Evolutionary conservation across 768 basidiomycete species (phyloP).

Genomic region (Suillus clintonianus): DNA sequence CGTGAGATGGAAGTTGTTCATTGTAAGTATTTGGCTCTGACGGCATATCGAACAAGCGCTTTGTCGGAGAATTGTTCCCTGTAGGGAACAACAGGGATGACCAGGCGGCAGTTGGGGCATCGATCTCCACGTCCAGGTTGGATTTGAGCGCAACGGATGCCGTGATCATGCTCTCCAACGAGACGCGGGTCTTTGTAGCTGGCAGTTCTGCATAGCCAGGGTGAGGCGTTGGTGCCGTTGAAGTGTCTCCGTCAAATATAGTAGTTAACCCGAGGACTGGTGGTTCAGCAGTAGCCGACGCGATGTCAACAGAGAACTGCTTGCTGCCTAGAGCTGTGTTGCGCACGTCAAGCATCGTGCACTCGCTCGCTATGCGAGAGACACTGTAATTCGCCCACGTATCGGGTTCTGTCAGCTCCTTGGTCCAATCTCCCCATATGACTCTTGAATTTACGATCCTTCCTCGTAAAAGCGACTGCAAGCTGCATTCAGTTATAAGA

Average conservation of each 20-base stretch:
- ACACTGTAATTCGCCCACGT: slow-evolving; percentile 70
- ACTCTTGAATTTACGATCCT: slow-evolving; percentile 76
- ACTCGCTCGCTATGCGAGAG: slow-evolving; percentile 65
- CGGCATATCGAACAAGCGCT: slow-evolving; percentile 16
- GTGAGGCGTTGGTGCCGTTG: slow-evolving; percentile 30
- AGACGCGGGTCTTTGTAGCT: slow-evolving; percentile 39
- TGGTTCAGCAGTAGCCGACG: slow-evolving; percentile 5
- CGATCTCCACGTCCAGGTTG: slow-evolving; percentile 62
- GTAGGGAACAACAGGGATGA: slow-evolving; percentile 45
- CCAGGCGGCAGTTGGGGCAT: slow-evolving; percentile 56
- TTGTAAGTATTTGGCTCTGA: slow-evolving; percentile 14
- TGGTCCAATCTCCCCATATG: slow-evolving; percentile 61
- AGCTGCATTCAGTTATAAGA: slow-evolving; percentile 1
- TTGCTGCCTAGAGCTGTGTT: slow-evolving; percentile 55
- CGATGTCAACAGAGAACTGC: slow-evolving; percentile 1
- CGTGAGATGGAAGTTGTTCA: slow-evolving; percentile 43
- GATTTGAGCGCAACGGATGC: slow-evolving; percentile 76
- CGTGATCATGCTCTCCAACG: slow-evolving; percentile 74
- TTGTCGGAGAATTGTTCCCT: slow-evolving; percentile 29
- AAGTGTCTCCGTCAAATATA: slow-evolving; percentile 22
- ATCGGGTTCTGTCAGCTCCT: slow-evolving; percentile 63
- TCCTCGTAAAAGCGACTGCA: slow-evolving; percentile 65
- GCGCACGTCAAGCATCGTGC: slow-evolving; percentile 65
- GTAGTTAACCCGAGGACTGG: neutral
- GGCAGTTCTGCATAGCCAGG: slow-evolving; percentile 39